phyloP scores from a whole-genome alignment of 176 grass and related monocot species.

The Leersia perrieri region DNA sequence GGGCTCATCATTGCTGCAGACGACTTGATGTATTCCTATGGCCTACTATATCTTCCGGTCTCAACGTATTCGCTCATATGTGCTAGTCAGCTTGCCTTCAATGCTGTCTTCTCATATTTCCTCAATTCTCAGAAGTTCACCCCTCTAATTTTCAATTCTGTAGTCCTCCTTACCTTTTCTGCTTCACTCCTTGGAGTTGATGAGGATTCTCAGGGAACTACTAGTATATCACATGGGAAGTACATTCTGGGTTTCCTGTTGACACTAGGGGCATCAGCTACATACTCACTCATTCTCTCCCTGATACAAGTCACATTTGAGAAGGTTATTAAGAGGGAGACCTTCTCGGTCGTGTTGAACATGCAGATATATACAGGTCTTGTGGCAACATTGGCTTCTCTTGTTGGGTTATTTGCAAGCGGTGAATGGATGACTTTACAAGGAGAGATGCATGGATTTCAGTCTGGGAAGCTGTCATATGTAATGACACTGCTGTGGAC shows the following conservation, averaged over 20 bases:
- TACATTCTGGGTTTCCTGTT: conserved; percentile 62
- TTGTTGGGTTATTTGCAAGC: conserved; percentile 70
- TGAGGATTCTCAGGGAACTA: conserved; percentile 36
- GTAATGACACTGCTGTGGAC: conserved; percentile 80
- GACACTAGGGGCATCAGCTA: conserved; percentile 77
- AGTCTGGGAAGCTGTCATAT: conserved; percentile 71
- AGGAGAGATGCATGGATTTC: conserved; percentile 64
- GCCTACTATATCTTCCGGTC: conserved; percentile 79
- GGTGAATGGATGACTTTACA: conserved; percentile 80
- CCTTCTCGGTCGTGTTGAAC: conserved; percentile 59
- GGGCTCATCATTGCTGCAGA: conserved; percentile 80
- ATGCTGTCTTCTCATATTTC: conserved; percentile 78
- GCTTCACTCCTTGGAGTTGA: conserved; percentile 73
- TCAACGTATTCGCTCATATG: conserved; percentile 95
- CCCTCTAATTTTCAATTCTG: conserved; percentile 65
- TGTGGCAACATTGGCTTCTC: conserved; percentile 55
- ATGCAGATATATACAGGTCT: conserved; percentile 77
- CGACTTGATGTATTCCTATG: conserved; percentile 94
- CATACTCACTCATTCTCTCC: conserved; percentile 90
- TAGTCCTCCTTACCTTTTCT: conserved; percentile 73
- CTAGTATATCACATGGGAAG: conserved; percentile 35
- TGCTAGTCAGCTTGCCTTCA: conserved; percentile 90
- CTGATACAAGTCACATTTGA: conserved; percentile 84
- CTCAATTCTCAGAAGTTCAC: conserved; percentile 90
- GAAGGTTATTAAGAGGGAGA: conserved; percentile 79